Evolutionary conservation across 495 filamentous ascomycete genomes (phyloP).

Genomic region (Amorphotheca resinae): DNA sequence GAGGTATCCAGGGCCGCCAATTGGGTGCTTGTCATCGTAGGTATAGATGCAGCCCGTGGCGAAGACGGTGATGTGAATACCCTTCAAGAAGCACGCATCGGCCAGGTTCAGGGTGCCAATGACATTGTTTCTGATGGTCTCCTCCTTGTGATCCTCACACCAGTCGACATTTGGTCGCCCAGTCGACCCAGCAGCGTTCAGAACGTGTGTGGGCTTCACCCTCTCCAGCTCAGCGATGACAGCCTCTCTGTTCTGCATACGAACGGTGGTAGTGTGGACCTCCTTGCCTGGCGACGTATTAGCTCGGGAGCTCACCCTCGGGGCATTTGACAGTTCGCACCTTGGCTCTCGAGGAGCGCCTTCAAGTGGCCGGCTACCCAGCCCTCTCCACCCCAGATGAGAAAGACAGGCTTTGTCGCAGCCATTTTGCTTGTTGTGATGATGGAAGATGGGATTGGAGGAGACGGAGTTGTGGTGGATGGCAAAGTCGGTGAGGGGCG

Average conservation of each 20-base stretch:
- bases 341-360: conserved; percentile 44
- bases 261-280: conserved; percentile 41
- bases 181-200: conserved; percentile 54
- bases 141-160: conserved; percentile 56
- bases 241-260: conserved; percentile 48
- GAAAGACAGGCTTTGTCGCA: conserved; percentile 28
- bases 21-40: conserved; percentile 45
- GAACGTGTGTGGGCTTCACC: conserved; percentile 48
- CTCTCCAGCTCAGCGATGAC: conserved; percentile 42
- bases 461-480: background rate
- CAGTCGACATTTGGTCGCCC: conserved; percentile 58
- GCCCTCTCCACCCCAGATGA: conserved; percentile 50
- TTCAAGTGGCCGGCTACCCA: conserved; percentile 56
- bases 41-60: conserved; percentile 54
- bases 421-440: conserved; percentile 7
- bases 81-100: conserved; percentile 42
- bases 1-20: conserved; percentile 43
- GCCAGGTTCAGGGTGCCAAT: conserved; percentile 50
- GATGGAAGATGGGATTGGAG: background rate
- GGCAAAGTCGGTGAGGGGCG: conserved; percentile 5
- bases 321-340: conserved; percentile 19
- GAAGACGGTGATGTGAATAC: conserved; percentile 50
- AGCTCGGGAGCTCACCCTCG: background rate
- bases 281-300: conserved; percentile 30
- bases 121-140: conserved; percentile 51